Evolutionary conservation across 768 basidiomycete species (phyloP).

Genomic region (Exidia glandulosa): DNA sequence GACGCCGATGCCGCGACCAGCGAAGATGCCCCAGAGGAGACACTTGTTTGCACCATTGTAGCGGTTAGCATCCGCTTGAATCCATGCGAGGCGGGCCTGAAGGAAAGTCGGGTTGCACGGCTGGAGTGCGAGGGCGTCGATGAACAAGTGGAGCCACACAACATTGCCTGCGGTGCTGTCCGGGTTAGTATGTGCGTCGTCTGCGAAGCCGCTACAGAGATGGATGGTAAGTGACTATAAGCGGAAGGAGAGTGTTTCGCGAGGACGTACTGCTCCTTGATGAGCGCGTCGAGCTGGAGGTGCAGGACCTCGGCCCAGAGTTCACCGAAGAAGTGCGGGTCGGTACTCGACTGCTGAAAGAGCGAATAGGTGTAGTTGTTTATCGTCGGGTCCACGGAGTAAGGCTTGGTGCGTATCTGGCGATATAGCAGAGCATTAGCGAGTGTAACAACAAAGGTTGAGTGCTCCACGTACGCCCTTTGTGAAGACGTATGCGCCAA

Average conservation of each 20-base stretch:
- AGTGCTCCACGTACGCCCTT: constrained; percentile 47
- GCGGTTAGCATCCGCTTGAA: constrained; percentile 40
- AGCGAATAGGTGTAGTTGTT: constrained; percentile 36
- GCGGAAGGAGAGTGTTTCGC: not conserved
- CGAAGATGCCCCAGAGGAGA: constrained; percentile 33
- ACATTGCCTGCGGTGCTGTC: not conserved
- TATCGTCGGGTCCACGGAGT: constrained; percentile 7
- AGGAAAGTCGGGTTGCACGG: constrained; percentile 38
- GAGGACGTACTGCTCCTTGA: constrained; percentile 6
- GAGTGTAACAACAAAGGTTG: constrained; percentile 39
- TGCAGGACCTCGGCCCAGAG: constrained; percentile 39
- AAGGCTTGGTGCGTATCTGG: not conserved
- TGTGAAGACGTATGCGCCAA: constrained; percentile 44
- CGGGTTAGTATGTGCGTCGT: not conserved
- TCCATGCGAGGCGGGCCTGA: constrained; percentile 37
- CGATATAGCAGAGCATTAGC: not conserved
- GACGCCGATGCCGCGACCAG: constrained; percentile 38
- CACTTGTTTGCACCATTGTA: constrained; percentile 36
- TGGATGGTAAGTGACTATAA: constrained; percentile 7
- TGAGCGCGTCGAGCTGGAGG: constrained; percentile 22
- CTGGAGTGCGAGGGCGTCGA: constrained; percentile 37
- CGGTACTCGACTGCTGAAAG: constrained; percentile 27
- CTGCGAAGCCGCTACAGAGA: constrained; percentile 10
- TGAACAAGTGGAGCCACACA: constrained; percentile 38
- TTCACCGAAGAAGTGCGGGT: constrained; percentile 35